Evolutionary conservation across 1,139 yeast genomes (phyloP).

Genomic region (Magnusiomyces tetraspermus): DNA sequence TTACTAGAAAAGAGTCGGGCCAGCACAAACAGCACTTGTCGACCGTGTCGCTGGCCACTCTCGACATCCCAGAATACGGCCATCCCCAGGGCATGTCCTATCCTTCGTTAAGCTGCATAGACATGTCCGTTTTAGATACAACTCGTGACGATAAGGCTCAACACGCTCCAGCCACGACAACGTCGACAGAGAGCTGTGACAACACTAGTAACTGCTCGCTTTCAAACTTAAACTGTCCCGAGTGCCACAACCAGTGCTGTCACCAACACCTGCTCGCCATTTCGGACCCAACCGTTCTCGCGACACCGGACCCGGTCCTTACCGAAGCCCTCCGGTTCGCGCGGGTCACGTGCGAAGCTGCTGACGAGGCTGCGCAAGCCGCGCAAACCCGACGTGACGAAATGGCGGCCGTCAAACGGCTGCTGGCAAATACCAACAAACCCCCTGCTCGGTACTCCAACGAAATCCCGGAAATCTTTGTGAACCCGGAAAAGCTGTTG

Average conservation of each 20-base stretch:
- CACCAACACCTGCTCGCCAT: not conserved
- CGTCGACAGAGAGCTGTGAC: not conserved
- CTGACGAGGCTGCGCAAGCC: not conserved
- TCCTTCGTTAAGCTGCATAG: no score
- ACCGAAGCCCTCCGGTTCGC: not conserved
- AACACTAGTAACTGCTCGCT: not conserved
- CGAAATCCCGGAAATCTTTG: constrained; percentile 70
- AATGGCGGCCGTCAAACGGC: not conserved
- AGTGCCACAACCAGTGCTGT: not conserved
- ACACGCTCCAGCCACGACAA: not conserved
- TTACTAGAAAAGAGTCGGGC: no score
- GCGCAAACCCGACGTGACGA: not conserved
- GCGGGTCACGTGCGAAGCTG: not conserved
- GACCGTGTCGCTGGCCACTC: no score
- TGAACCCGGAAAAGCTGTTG: constrained; percentile 1
- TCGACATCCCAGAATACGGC: no score
- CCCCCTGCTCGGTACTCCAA: constrained; percentile 37
- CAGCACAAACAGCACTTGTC: no score
- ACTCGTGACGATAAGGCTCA: not conserved
- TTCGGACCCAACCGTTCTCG: no score
- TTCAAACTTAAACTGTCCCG: not conserved
- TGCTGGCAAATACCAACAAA: not conserved
- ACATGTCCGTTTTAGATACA: no score
- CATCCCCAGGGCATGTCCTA: no score
- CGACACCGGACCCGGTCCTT: no score